Evolutionary conservation across 768 basidiomycete species (phyloP), one percentile per base, ranked within the genome.

Genomic region (Trametopsis cervina): DNA sequence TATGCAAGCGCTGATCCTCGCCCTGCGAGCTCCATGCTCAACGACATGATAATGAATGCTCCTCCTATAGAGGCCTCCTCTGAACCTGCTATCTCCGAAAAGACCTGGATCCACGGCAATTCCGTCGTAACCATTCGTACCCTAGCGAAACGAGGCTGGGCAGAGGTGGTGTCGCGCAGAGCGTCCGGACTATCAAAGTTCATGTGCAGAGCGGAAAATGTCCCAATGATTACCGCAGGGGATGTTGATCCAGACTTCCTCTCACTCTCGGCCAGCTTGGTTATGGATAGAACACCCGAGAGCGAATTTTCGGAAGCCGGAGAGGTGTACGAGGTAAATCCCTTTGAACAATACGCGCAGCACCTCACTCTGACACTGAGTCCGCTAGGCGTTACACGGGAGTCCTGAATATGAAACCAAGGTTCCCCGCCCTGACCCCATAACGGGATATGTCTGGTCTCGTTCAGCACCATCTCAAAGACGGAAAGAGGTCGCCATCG

Each of bases 1-100:
- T 97, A 94, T 58, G 91, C 85, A 12, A 92, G 86, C 58, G 91
- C 92, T 13, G 93, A 96, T 60, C 94, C 95, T 1, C 80, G 88
- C 13, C 91, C 95, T 2, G 80, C 91, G 1, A 76, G 73, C 25
- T 90, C 89, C 1, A 72, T 84, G 43, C 74, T 97, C 46, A 79
- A 76, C 52, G 86, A 93, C 27, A 79, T 93, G 44, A 74, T 95
- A 43, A 83, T 85, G 76, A 79, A 77, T 41, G 73, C 79, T 1
- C 65, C 66, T 42, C 41, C 47, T 27, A 57, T 54, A 25, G 38
- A 42, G 24, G 57, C 63, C 38, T 48, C 57, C 3, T 47, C 70
- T 0, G 75, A 80, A n/a, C 61, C 70, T 0, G 61, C 63, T 1
- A 55, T 76, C 35, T 64, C 61, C 53, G 74, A 86, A 63, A 90